These are phyloP conservation scores for Boletus insuetus DNA, from an alignment of 768 basidiomycete genomes.

Conservation along the genomic window DNA sequence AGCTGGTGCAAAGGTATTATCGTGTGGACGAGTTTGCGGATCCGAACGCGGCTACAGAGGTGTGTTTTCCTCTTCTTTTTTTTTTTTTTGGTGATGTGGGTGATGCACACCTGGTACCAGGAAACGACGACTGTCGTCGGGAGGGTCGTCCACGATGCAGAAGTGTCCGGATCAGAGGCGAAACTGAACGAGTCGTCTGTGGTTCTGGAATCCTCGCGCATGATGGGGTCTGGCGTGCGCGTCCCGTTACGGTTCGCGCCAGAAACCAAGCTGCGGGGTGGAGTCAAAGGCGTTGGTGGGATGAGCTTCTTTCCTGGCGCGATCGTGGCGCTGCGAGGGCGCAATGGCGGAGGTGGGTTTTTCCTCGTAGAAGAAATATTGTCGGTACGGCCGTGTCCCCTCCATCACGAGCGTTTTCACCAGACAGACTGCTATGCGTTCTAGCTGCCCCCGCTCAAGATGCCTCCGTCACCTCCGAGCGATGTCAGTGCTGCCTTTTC, in stretches of 20 bases:
- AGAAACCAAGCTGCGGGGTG: conserved; percentile 62
- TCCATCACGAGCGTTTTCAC: background rate
- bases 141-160: conserved; percentile 68
- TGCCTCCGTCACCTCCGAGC: conserved; percentile 37
- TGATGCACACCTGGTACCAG: conserved; percentile 31
- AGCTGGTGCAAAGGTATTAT: conserved; percentile 69
- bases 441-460: conserved; percentile 63
- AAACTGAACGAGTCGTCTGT: conserved; percentile 77
- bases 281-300: conserved; percentile 56
- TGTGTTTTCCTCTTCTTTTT: conserved; percentile 17
- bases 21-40: conserved; percentile 73
- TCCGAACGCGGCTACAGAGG: conserved; percentile 58
- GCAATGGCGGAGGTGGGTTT: conserved; percentile 86
- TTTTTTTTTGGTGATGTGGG: background rate
- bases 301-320: conserved; percentile 86
- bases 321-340: conserved; percentile 81
- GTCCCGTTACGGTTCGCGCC: conserved; percentile 72
- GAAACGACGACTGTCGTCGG: conserved; percentile 71
- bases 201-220: conserved; percentile 80
- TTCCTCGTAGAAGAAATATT: conserved; percentile 84
- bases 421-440: background rate
- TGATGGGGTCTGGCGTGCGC: conserved; percentile 61
- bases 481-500: conserved; percentile 49
- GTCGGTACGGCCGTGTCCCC: conserved; percentile 52
- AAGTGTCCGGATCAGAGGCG: conserved; percentile 48